phyloP scores from a whole-genome alignment of 495 filamentous ascomycete species.

The Talaromyces proteolyticus region DNA sequence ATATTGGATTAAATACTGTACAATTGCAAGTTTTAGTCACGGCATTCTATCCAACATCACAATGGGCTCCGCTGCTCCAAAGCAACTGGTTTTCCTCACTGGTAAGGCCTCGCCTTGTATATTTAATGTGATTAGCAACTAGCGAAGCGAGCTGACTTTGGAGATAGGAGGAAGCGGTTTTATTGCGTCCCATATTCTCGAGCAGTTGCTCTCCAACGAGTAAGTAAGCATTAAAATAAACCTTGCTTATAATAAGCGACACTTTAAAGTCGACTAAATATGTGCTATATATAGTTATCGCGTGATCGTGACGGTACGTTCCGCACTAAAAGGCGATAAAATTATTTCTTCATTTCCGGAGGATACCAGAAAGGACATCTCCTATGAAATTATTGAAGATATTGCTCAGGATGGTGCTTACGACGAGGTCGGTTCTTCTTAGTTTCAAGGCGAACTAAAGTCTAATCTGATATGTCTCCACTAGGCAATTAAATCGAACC shows the following conservation, averaged over 20 bases:
- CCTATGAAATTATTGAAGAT: constrained; percentile 74
- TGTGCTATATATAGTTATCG: constrained; percentile 40
- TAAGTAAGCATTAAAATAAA: constrained; percentile 11
- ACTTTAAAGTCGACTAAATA: constrained; percentile 3
- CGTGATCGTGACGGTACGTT: constrained; percentile 80
- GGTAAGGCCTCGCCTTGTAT: background rate
- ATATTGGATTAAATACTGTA: no score
- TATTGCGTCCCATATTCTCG: constrained; percentile 75
- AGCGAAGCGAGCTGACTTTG: no score
- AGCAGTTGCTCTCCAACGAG: constrained; percentile 60
- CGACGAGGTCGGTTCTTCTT: constrained; percentile 51
- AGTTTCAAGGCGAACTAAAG: background rate
- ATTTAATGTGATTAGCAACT: no score
- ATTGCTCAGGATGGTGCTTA: constrained; percentile 71
- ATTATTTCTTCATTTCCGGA: constrained; percentile 63
- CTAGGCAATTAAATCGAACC: constrained; percentile 1
- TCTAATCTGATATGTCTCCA: background rate
- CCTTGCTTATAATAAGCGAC: background rate
- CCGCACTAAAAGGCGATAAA: constrained; percentile 66
- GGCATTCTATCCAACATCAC: no score
- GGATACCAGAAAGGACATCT: constrained; percentile 54
- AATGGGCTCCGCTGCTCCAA: background rate
- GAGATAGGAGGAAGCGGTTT: constrained; percentile 63
- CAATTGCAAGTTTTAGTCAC: no score
- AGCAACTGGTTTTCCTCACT: background rate